Base-by-base conservation (phyloP, 345 rosid genomes). In the Geranium brycei region DNA sequence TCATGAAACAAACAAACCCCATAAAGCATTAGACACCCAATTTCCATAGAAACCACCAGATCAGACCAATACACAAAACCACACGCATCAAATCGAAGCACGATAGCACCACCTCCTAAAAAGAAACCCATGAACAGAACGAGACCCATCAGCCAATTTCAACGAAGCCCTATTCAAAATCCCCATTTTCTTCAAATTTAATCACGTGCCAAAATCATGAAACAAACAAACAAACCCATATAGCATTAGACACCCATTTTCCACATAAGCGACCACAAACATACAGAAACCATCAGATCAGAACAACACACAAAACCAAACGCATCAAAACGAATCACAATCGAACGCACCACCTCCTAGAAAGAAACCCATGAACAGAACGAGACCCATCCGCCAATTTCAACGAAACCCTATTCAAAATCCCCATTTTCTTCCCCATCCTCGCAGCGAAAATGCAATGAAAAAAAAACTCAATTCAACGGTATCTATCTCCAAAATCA, bases 71-170 rank as follows among this genome's bases (percentile, higher is more conserved):
- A 38, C 47, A 38, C 47, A 5, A 5, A 38, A 38, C 11, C 47
- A 38, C 47, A 38, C 3, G 57, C 57, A 53, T 53, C 57, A 53
- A 12, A 53, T 0, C 8, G 28, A 23, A 23, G 28, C 28, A 2
- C 28, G n/a, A n/a, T n/a, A n/a, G 59, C 59, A 57, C 19, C 59
- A 57, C 59, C 59, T 57, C 59, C 59, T 57, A n/a, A 19, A 18
- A 16, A 57, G 19, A 57, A 57, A 57, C 16, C 8, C 19, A 57
- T 57, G 59, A 17, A 57, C 10, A 57, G 59, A 57, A 4, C 59
- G 18, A 16, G 59, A 16, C 59, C 59, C 59, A 57, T 16, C 19
- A 6, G 18, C 4, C 59, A 17, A 57, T 57, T 17, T 17, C 59
- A 57, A n/a, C 5, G 59, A 57, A 57, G n/a, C 18, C 19, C 7